Evolutionary conservation across 139 green algal species (phyloP), one percentile per base, ranked within the genome.

Genomic region (Chlamydomonas incerta): DNA sequence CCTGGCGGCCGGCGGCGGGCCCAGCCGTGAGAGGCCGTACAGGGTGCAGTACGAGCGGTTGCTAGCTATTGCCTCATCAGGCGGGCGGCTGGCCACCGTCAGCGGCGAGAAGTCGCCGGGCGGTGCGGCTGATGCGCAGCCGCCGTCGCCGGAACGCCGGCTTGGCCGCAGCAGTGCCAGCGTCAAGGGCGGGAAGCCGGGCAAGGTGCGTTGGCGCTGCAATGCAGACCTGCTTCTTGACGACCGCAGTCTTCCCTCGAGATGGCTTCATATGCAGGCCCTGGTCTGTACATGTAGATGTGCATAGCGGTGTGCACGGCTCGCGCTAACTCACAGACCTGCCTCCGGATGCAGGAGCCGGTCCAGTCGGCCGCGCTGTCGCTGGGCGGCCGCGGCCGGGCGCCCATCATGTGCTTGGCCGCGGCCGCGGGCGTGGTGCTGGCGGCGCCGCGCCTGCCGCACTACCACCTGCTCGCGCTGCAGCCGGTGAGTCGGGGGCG

Each of bases 11-110:
- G 71, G 33, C 18, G 14, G 66, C 66, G 41, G 66, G n/a, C 31
- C 31, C 73, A 35, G 68, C 68, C 52, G 55, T 15, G 69, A 26
- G 24, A 3, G 28, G 41, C 31, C 37, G 37, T 83, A 83, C 60
- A 62, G 62, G 26, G 37, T 74, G 46, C 63, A 74, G 37, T 83
- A 83, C 77, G 77, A 83, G 63, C 77, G 77, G 63, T 15, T 33
- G 28, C 18, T 74, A 20, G 58, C 75, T 0, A 20, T 21, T 5
- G 75, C 60, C 6, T 29, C 60, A 60, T 60, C 23, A 18, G 20
- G 26, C 41, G 37, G 14, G 47, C 28, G 28, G 72, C 46, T 29
- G 29, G 29, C 29, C 29, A 15, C 10, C 4, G 29, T 10, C 11
- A 37, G 63, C 55, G 55, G 55, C 55, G 55, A 21, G 55, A 21